Base-by-base conservation (phyloP, 768 basidiomycete genomes). In the Chiua virens region DNA sequence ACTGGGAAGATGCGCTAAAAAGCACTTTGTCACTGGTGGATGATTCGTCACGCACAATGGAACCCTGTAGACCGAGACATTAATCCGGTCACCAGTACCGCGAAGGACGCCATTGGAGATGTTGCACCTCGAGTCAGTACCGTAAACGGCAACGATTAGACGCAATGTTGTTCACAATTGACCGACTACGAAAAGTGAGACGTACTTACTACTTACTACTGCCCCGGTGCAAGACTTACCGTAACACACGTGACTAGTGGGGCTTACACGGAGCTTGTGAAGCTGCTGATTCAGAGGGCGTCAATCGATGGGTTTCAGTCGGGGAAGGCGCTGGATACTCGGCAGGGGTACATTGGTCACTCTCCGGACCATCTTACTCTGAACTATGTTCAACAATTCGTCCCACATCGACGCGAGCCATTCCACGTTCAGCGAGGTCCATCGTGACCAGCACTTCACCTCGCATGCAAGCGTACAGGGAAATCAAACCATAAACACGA, bases 1-100 rank as follows among this genome's bases (percentile, higher is more conserved):
- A 64, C 25, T 0, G 68, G 68, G 52, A 68, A 69, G 36, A 71
- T 64, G 62, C 67, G 71, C 38, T 70, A 67, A 14, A 71, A 47
- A 9, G 62, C 65, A 28, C 64, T 65, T n/a, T n/a, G 32, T 15
- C 9, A 4, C 8, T 1, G 21, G 45, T 4, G 5, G 15, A 35
- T 27, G 22, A n/a, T 11, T 10, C 4, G 21, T 28, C 14, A 47
- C 65, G 53, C 44, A 67, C 64, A 66, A 64, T 0, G 64, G 64
- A 23, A 65, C 48, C n/a, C 56, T 61, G 47, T 66, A 66, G 0
- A 65, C 65, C 21, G 59, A 66, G 3, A 42, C 47, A 21, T 56
- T 45, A n/a, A 51, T 56, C 36, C 62, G 35, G 30, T 47, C 57
- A 30, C 65, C 65, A 5, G 62, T 59, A 25, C 64, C 64, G 1